Evolutionary conservation across 2,329 filamentous ascomycete species (phyloP), one percentile per base, ranked within the genome.

Genomic region (Sporothrix sp.): DNA sequence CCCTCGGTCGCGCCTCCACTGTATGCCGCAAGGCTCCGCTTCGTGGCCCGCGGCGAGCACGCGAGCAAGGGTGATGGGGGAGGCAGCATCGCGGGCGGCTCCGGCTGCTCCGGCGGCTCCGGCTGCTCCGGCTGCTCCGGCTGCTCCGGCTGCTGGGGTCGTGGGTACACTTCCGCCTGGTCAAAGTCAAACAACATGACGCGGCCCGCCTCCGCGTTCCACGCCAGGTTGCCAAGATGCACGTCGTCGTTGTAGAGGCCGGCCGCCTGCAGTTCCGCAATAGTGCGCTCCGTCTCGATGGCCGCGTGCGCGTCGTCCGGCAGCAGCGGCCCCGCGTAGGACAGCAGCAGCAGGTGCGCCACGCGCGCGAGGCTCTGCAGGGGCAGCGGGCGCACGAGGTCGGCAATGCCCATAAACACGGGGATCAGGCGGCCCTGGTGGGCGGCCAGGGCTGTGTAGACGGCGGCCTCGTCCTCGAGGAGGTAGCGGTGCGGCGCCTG

Each of bases 111-210:
- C n/a, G n/a, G n/a, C n/a, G n/a, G n/a, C n/a, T n/a, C n/a, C n/a
- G n/a, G n/a, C n/a, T n/a, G n/a, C n/a, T n/a, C n/a, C n/a, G n/a
- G n/a, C n/a, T n/a, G n/a, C n/a, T n/a, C n/a, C n/a, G n/a, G n/a
- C 18, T 39, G n/a, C 37, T 39, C 37, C 37, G 37, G 37, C 37
- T 39, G 37, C 37, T 21, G 37, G 16, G 16, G 37, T 39, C n/a
- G n/a, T n/a, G n/a, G n/a, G n/a, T n/a, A n/a, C n/a, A n/a, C n/a
- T n/a, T 11, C 16, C 30, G 40, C 37, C 25, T 32, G 39, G 39
- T 45, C 51, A 45, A 53, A 53, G 27, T 53, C 48, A 30, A 53
- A 32, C 36, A 25, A 35, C 52, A 54, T 54, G 5, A 50, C 27
- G 11, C 49, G 52, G 2, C 32, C 32, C 13, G 25, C 30, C 35